Percentiles rank a stretch among this genome's conserved stretches.
phyloP scores from a whole-genome alignment of 495 filamentous ascomycete species.

The Amniculicola lignicola region DNA sequence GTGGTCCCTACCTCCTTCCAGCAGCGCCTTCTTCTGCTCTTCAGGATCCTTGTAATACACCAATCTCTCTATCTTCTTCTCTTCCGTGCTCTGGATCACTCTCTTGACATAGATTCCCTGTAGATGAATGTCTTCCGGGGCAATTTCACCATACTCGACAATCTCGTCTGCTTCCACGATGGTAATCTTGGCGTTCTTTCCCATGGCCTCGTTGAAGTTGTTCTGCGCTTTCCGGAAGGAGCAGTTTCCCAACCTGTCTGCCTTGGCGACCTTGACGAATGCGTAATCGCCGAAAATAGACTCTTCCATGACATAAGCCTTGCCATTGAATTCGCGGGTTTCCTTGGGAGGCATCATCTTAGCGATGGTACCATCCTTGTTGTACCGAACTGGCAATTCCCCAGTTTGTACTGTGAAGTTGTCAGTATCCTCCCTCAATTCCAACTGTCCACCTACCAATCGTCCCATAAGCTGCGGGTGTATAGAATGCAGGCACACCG shows the following conservation, averaged over 20 bases:
- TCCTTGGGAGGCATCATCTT: conserved; percentile 74
- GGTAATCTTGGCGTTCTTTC: conserved; percentile 82
- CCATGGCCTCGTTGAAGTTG: conserved; percentile 95
- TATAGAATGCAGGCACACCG: conserved; percentile 89
- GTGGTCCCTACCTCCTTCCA: conserved; percentile 56
- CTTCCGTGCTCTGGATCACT: conserved; percentile 73
- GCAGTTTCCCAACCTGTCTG: conserved; percentile 89
- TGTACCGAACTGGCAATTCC: conserved; percentile 76
- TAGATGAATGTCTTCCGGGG: conserved; percentile 75
- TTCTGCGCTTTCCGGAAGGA: conserved; percentile 83
- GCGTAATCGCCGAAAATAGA: conserved; percentile 85
- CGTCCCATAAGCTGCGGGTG: conserved; percentile 60
- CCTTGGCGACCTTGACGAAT: conserved; percentile 89
- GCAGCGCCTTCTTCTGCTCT: conserved; percentile 30
- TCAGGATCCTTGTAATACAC: conserved; percentile 45
- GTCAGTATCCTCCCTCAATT: conserved; percentile 6
- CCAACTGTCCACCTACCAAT: conserved; percentile 20
- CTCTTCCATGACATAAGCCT: conserved; percentile 85
- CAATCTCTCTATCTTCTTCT: conserved; percentile 84
- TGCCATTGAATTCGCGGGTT: conserved; percentile 84
- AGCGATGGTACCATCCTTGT: conserved; percentile 71
- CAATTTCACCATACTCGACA: conserved; percentile 79
- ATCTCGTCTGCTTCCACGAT: conserved; percentile 94
- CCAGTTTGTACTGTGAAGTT: conserved; percentile 80
- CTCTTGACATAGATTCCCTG: conserved; percentile 90